Evolutionary conservation across 371 early-diverging fungal species (phyloP), one percentile per base, ranked within the genome.

Genomic region (Syncephalastrum racemosum): DNA sequence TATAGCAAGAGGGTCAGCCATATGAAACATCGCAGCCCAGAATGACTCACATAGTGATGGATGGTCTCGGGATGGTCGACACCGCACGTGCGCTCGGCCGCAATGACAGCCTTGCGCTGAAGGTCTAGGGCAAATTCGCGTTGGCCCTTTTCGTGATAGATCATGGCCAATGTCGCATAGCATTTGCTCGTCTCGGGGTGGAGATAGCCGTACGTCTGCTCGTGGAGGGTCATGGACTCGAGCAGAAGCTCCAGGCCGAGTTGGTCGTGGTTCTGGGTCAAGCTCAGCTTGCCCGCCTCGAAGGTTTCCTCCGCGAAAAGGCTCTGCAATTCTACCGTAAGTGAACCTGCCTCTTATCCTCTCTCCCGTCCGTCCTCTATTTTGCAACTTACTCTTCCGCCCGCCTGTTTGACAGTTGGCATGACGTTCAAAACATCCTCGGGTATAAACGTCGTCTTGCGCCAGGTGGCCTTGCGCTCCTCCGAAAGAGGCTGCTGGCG

Each of bases 141-240:
- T 23, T 96, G 91, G n/a, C 86, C 89, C 6, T 81, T 67, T 20
- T 92, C 87, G 63, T 91, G 90, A 62, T 90, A 88, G 27, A 90
- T 79, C 84, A 92, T 85, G n/a, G 96, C 93, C 44, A 95, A 71
- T n/a, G 85, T 85, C 13, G 88, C 84, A 70, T 92, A 94, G 62
- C 90, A 88, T 24, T 91, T 88, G 23, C 88, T 90, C 2, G 93
- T 92, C 55, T 92, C 93, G 0, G 92, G 87, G 64, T 95, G 95
- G 59, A 97, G 67, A 64, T 90, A 90, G 20, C 96, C 96, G 67
- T 88, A 93, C 3, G 89, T 88, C 68, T 95, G 95, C 72, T 97
- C 97, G 67, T 90, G 93, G 47, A 96, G 73, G 4, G 91, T 75
- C 56, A 91, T 70, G 12, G 95, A 89, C 70, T 97, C 95, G 24